phyloP scores from a whole-genome alignment of 2,329 filamentous ascomycete species.

The Pyrenochaeta sp. region DNA sequence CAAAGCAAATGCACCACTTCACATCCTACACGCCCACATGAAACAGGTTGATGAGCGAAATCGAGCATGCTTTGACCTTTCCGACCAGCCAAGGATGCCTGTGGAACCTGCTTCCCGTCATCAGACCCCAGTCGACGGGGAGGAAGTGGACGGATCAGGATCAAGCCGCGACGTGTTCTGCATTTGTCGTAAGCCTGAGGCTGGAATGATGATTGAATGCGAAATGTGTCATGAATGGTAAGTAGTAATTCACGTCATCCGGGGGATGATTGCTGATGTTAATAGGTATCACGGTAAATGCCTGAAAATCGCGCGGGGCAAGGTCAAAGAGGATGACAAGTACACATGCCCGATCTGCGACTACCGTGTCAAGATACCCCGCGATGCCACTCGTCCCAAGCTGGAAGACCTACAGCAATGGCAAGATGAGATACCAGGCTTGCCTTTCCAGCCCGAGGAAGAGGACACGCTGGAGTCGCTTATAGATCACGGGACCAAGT shows the following conservation, averaged over 20 bases:
- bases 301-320: constrained; percentile 94
- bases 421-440: constrained; percentile 78
- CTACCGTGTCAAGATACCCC: constrained; percentile 94
- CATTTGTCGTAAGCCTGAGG: constrained; percentile 90
- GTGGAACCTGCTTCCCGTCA: constrained; percentile 92
- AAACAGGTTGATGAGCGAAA: constrained; percentile 92
- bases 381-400: constrained; percentile 93
- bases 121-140: constrained; percentile 65
- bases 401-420: constrained; percentile 86
- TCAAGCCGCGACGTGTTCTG: constrained; percentile 85
- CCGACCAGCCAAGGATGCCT: constrained; percentile 86
- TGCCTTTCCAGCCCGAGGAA: constrained; percentile 96
- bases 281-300: constrained; percentile 95
- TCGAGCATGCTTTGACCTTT: constrained; percentile 86
- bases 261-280: constrained; percentile 31
- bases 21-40: constrained; percentile 95
- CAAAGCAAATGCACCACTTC: constrained; percentile 94
- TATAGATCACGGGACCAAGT: constrained; percentile 82
- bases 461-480: constrained; percentile 87
- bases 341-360: constrained; percentile 99
- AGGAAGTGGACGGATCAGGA: constrained; percentile 54
- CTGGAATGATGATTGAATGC: constrained; percentile 99
- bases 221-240: constrained; percentile 98
- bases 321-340: constrained; percentile 97
- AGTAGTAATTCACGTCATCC: constrained; percentile 44